These are phyloP conservation scores for Phytophthora capsici DNA, from an alignment of 352 stramenopile genomes.

Conservation along the genomic window DNA sequence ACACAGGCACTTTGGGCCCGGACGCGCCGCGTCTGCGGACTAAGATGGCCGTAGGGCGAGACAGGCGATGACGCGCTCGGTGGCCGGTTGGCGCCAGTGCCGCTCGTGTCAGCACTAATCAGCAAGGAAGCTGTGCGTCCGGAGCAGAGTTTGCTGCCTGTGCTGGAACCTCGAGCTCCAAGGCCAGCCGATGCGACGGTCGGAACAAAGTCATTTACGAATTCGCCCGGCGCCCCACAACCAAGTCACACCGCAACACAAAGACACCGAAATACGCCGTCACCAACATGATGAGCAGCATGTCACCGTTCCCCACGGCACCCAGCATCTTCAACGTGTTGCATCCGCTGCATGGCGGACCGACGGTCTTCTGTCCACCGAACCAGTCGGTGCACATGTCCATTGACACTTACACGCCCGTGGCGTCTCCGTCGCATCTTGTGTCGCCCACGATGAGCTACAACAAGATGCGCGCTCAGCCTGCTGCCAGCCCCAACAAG, in stretches of 20 bases:
- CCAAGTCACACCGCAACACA: not conserved
- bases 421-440: constrained; percentile 6
- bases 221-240: constrained; percentile 14
- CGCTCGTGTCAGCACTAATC: constrained; percentile 27
- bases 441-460: constrained; percentile 20
- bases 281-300: constrained; percentile 26
- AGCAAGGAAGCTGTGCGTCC: constrained; percentile 2
- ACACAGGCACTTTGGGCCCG: not conserved
- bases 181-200: not conserved
- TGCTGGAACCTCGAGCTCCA: no score
- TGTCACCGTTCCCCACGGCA: constrained; percentile 13
- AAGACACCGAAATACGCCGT: not conserved
- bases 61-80: constrained; percentile 36
- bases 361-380: not conserved
- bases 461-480: constrained; percentile 10
- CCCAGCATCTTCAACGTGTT: constrained; percentile 26
- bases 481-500: constrained; percentile 29
- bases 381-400: constrained; percentile 6
- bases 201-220: constrained; percentile 25
- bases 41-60: constrained; percentile 22
- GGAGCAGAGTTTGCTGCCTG: no score
- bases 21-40: constrained; percentile 23
- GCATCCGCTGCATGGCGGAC: not conserved
- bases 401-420: constrained; percentile 13
- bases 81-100: constrained; percentile 32